Conservation (phyloP, 805 yeast species). For the Saturnispora bothae region DNA sequence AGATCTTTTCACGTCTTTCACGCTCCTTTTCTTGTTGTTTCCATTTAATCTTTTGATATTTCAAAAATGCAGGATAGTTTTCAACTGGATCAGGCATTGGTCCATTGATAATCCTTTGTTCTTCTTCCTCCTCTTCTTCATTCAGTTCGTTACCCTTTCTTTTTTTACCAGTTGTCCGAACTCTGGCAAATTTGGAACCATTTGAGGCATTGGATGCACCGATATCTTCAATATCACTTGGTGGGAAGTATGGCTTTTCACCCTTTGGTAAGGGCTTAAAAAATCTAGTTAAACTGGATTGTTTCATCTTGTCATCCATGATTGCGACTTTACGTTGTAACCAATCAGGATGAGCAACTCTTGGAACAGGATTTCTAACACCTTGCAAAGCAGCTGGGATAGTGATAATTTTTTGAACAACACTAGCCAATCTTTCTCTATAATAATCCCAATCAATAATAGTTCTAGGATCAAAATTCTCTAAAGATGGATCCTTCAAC, state of each 20-base stretch:
- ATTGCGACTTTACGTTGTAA: conserved; percentile 50
- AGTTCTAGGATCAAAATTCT: conserved; percentile 75
- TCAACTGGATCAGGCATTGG: conserved; percentile 56
- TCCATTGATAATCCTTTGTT: conserved; percentile 37
- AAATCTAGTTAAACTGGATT: conserved; percentile 50
- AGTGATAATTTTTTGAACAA: conserved; percentile 86
- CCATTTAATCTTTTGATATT: conserved; percentile 86
- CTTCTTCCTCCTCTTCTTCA: conserved; percentile 33
- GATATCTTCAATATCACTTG: conserved; percentile 67
- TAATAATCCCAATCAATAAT: conserved; percentile 93
- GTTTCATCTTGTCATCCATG: conserved; percentile 61
- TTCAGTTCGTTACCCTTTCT: conserved; percentile 27
- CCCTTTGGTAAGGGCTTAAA: conserved; percentile 36
- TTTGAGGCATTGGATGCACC: conserved; percentile 28
- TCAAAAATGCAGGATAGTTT: conserved; percentile 59
- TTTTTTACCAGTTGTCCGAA: conserved; percentile 31
- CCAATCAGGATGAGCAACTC: conserved; percentile 95
- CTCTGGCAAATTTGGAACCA: conserved; percentile 34
- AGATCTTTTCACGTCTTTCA: conserved; percentile 60
- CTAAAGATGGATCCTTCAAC: conserved; percentile 70
- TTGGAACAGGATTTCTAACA: conserved; percentile 83
- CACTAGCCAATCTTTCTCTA: conserved; percentile 81
- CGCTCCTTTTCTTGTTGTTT: conserved; percentile 60
- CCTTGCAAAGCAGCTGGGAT: conserved; percentile 96
- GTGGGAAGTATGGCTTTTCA: conserved; percentile 25